These are phyloP conservation scores for Penicillium salamii DNA, from an alignment of 495 filamentous ascomycete species.

Conservation along the genomic window DNA sequence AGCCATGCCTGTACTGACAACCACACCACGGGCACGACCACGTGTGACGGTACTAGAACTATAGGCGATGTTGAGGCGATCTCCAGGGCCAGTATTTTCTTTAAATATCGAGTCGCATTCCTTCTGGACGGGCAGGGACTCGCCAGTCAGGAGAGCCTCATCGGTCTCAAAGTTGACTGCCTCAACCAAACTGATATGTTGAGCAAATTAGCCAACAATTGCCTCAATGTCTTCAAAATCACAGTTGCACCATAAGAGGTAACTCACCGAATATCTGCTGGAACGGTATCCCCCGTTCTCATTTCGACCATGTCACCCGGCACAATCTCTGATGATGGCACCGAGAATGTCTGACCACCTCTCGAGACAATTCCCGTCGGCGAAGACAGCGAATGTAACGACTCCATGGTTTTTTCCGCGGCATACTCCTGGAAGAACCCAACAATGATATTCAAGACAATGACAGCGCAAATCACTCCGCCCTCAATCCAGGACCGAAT, in stretches of 20 bases:
- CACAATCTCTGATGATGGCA: conserved; percentile 51
- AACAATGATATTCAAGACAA: conserved; percentile 61
- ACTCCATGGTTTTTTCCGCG: conserved; percentile 71
- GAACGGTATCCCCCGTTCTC: conserved; percentile 77
- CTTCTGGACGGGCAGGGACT: conserved; percentile 49
- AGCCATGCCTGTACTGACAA: conserved; percentile 61
- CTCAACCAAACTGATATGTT: conserved; percentile 34
- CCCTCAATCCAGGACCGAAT: conserved; percentile 67
- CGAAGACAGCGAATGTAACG: conserved; percentile 55
- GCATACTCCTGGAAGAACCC: conserved; percentile 67
- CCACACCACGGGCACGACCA: conserved; percentile 75
- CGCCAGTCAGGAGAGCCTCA: conserved; percentile 69
- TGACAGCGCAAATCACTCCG: conserved; percentile 61
- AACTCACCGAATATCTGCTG: conserved; percentile 71
- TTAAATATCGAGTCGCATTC: conserved; percentile 67
- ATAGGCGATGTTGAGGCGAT: conserved; percentile 46
- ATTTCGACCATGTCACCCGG: conserved; percentile 64
- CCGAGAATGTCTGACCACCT: conserved; percentile 42
- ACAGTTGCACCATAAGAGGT: no score
- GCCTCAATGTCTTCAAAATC: conserved; percentile 25
- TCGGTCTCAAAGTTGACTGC: conserved; percentile 65
- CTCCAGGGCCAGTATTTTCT: conserved; percentile 65
- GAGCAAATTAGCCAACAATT: conserved; percentile 38
- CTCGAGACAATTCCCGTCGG: conserved; percentile 55
- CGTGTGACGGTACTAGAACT: conserved; percentile 70